Evolutionary conservation across 179 eudicot species (phyloP).

Genomic region (Heliamphora pulchella): DNA sequence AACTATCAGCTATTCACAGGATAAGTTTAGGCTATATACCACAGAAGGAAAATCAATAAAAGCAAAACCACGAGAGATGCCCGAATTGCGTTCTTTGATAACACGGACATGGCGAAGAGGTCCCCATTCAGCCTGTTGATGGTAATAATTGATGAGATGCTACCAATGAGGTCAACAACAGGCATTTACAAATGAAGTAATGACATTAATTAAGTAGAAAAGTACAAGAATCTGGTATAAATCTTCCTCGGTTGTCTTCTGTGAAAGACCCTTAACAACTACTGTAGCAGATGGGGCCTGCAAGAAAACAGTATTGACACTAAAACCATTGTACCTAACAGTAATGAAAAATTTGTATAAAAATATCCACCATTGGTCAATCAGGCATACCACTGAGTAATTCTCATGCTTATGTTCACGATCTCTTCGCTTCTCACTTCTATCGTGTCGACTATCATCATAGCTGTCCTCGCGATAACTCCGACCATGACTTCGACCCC

Average conservation of each 20-base stretch:
- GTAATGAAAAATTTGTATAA: neutral
- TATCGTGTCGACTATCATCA: conserved; percentile 59
- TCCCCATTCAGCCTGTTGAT: conserved; percentile 92
- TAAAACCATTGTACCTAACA: neutral
- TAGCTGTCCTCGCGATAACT: conserved; percentile 80
- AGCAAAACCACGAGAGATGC: conserved; percentile 94
- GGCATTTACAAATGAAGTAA: conserved; percentile 1
- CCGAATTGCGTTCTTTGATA: conserved; percentile 85
- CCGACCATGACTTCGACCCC: conserved; percentile 74
- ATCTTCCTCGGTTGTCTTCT: conserved; percentile 94
- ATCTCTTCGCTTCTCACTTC: conserved; percentile 69
- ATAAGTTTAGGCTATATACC: conserved; percentile 34
- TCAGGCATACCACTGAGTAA: conserved; percentile 50
- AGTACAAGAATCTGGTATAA: conserved; percentile 78
- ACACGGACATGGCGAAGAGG: conserved; percentile 95
- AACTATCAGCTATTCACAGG: neutral
- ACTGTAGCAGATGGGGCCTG: conserved; percentile 94
- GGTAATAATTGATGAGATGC: conserved; percentile 2
- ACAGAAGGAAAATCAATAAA: conserved; percentile 89
- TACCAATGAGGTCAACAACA: neutral
- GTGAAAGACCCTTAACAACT: conserved; percentile 92
- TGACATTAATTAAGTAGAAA: neutral
- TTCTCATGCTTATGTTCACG: conserved; percentile 64
- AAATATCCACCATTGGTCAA: neutral
- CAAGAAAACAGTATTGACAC: conserved; percentile 17